Base-by-base conservation (phyloP, 257 asterid species). In the Coffea canephora region DNA sequence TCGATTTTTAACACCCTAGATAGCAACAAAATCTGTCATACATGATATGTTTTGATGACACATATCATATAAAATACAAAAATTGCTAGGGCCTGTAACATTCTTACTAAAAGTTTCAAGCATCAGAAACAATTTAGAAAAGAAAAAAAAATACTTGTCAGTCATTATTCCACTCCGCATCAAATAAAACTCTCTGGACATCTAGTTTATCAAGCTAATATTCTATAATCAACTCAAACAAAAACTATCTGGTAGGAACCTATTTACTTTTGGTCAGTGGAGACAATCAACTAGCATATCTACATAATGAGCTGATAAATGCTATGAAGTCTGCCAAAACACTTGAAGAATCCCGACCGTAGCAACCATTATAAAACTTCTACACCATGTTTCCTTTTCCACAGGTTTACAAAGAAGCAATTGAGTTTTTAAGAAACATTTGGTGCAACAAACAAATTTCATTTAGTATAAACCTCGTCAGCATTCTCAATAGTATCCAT, bases 401-500 rank as follows among this genome's bases (percentile, higher is more conserved):
- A 39, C 65, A 34, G 48, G 25, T 75, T 48, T 55, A 39, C 46
- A 54, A 72, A 80, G 39, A 79, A 66, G 75, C 39, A 43, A 79
- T 73, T 5, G 31, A 25, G 23, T 66, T 23, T 31, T 39, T 31
- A 23, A 9, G 21, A 45, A 49, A 69, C 55, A 31, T 13, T 11
- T 27, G 43, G 21, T 48, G 46, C 34, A 39, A 18, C n/a, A 76
- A 80, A 69, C 84, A 48, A 62, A 72, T 78, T 80, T 48, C 21
- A 78, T 78, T 61, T 81, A 88, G 84, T 72, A 84, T 73, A 78
- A 84, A 96, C 98, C 98, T 89, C 91, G 34, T 62, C 83, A 8
- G 81, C 82, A 89, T 85, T 82, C 66, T 86, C 89, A 75, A 83
- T 86, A 86, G 79, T 77, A 76, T 91, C 93, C 79, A 79, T 62